These are phyloP conservation scores for Entomortierella beljakovae DNA, from an alignment of 192 early-diverging fungal species.

Conservation along the genomic window DNA sequence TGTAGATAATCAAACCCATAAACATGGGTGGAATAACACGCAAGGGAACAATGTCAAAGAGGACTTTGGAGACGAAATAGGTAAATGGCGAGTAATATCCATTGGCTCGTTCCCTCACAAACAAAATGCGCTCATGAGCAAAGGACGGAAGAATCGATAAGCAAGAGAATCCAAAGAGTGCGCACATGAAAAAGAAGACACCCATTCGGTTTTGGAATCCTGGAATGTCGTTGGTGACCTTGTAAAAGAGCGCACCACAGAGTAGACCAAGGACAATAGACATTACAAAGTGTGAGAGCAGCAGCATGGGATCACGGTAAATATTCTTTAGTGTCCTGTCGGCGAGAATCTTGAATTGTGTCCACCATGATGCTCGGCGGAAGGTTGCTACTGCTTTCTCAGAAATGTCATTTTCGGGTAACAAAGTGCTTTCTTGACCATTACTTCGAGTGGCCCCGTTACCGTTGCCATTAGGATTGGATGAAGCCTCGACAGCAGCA, in stretches of 20 bases:
- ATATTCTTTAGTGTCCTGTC: slow-evolving; percentile 85
- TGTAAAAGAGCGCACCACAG: slow-evolving; percentile 71
- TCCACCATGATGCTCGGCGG: slow-evolving; percentile 67
- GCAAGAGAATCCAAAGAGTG: slow-evolving; percentile 77
- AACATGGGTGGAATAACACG: slow-evolving; percentile 84
- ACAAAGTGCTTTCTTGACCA: not conserved
- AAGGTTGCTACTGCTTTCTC: slow-evolving; percentile 52
- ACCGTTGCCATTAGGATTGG: slow-evolving; percentile 16
- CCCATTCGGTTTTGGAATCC: slow-evolving; percentile 85
- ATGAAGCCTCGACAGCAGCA: slow-evolving; percentile 14
- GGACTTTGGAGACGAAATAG: slow-evolving; percentile 74
- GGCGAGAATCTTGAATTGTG: slow-evolving; percentile 79
- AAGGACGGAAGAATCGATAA: slow-evolving; percentile 74
- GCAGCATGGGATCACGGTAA: slow-evolving; percentile 81
- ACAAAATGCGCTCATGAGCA: slow-evolving; percentile 69
- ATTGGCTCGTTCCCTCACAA: slow-evolving; percentile 78
- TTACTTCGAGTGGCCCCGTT: not conserved
- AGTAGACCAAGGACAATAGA: slow-evolving; percentile 73
- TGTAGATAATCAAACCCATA: slow-evolving; percentile 81
- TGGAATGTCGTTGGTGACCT: slow-evolving; percentile 68
- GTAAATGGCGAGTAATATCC: slow-evolving; percentile 75
- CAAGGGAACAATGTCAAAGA: slow-evolving; percentile 81
- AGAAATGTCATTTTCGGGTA: slow-evolving; percentile 1
- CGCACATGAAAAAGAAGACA: slow-evolving; percentile 77
- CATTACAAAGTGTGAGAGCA: slow-evolving; percentile 79